Evolutionary conservation across 208 protist species (phyloP).

Genomic region (Wallacemonas collosoma): DNA sequence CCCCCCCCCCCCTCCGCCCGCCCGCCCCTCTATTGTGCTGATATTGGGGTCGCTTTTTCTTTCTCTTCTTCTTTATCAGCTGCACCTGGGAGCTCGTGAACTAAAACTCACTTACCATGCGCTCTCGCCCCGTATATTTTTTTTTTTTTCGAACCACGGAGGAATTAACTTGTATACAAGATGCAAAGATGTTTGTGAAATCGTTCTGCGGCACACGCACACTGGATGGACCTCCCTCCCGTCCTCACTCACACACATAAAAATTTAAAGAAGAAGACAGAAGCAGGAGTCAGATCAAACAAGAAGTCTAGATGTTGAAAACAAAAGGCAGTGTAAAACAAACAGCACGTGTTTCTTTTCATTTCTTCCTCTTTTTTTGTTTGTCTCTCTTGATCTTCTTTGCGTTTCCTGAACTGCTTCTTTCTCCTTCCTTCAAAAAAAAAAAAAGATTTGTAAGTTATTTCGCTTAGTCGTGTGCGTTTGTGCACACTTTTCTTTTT

Average conservation of each 20-base stretch:
- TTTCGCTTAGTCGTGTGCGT: too few species aligned
- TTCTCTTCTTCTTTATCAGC: too few species aligned
- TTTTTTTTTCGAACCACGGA: constrained; percentile 12
- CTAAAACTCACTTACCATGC: background rate
- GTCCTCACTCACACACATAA: background rate
- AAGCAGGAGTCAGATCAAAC: too few species aligned
- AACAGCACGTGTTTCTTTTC: background rate
- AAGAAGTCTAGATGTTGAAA: too few species aligned
- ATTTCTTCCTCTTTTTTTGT: constrained; percentile 12
- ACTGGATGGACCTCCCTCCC: too few species aligned
- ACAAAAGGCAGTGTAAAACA: background rate
- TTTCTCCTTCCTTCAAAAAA: constrained; percentile 11
- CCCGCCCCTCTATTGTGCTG: background rate
- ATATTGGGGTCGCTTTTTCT: background rate
- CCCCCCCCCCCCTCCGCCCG: too few species aligned
- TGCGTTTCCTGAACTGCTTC: constrained; percentile 5
- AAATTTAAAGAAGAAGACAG: background rate
- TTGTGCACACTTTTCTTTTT: too few species aligned
- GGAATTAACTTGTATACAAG: constrained; percentile 3
- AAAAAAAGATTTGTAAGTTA: background rate
- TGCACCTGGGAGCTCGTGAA: background rate
- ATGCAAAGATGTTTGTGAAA: too few species aligned
- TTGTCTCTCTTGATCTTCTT: constrained; percentile 21
- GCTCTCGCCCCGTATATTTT: background rate
- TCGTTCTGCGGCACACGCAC: too few species aligned